A percentile compares a stretch with the other conserved stretches of the same genome.
Conservation (phyloP, 1,139 yeast genomes). For the Meyerozyma guilliermondii region DNA sequence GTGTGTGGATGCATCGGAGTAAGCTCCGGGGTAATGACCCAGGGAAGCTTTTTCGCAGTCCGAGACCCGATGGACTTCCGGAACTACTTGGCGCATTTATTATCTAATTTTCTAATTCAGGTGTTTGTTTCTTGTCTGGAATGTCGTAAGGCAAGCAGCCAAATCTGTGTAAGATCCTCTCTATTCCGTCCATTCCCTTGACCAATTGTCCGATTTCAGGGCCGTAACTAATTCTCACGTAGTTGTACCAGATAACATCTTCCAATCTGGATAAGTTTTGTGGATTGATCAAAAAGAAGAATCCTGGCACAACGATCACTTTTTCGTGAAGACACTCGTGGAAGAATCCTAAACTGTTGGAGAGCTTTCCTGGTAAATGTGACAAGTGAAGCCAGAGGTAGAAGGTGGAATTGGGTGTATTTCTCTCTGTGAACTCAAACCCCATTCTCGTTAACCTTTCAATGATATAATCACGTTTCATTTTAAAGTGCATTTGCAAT, state of each 20-base stretch:
- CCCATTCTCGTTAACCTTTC: constrained; percentile 53
- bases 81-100: neutral
- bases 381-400: constrained; percentile 60
- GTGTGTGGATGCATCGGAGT: constrained; percentile 1
- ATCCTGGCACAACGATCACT: constrained; percentile 64
- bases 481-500: constrained; percentile 54
- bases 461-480: constrained; percentile 58
- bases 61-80: neutral
- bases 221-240: constrained; percentile 60
- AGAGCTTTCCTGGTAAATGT: constrained; percentile 55
- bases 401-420: constrained; percentile 59
- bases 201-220: constrained; percentile 53
- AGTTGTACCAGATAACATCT: constrained; percentile 62
- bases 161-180: constrained; percentile 47
- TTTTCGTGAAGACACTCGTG: constrained; percentile 64
- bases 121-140: neutral
- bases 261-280: constrained; percentile 56
- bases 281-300: constrained; percentile 63
- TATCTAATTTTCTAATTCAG: neutral
- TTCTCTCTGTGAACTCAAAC: constrained; percentile 40
- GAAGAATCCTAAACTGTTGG: constrained; percentile 62
- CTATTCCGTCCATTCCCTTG: constrained; percentile 66
- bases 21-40: neutral
- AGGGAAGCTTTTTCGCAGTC: neutral
- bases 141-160: constrained; percentile 34